Base-by-base conservation (phyloP, 768 basidiomycete genomes). In the Leucosporidium creatinivorum region DNA sequence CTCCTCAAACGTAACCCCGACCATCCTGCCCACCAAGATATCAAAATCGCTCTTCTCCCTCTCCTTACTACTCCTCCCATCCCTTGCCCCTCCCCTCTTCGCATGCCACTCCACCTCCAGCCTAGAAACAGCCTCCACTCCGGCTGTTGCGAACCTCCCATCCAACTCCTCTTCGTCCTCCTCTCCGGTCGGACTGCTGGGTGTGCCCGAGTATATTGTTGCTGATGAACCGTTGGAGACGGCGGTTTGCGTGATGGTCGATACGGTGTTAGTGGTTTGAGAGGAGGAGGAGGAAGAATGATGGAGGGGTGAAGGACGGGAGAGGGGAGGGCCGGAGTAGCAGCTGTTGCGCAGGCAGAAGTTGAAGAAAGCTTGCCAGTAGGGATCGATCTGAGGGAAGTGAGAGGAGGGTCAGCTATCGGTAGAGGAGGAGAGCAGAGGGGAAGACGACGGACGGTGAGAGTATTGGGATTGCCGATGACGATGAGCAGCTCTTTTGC, bases 401-500 rank as follows among this genome's bases (percentile, higher is more conserved):
- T 5, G 19, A 31, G 23, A 33, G 21, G 7, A 23, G 23, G 1
- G n/a, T 19, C 23, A 6, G 50, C n/a, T 3, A 1, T 33, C 33
- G 12, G 19, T 1, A 44, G 39, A 10, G 39, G 31, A 19, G 31
- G 19, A 36, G 15, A 2, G 10, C 12, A 4, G 17, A 4, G 12
- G 19, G 51, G 19, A 55, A 1, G 7, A 23, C 17, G 4, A 50
- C 66, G n/a, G 7, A 75, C 76, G 55, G 71, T 74, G 36, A 77
- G 73, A 12, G 74, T 73, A 25, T 76, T 69, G 0, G 74, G 75
- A 68, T 78, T 78, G 1, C 79, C 79, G 12, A 80, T 67, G 26
- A 79, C 67, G 48, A 80, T 61, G 30, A 80, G 67, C 3, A 79
- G 61, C 69, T 79, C 78, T 60, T 79, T 79, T 3, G 78, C 78